Percentiles rank a stretch among this genome's conserved stretches.
Evolutionary conservation across 23 red algal species (phyloP).

Genomic region (Gracilaria domingensis): DNA sequence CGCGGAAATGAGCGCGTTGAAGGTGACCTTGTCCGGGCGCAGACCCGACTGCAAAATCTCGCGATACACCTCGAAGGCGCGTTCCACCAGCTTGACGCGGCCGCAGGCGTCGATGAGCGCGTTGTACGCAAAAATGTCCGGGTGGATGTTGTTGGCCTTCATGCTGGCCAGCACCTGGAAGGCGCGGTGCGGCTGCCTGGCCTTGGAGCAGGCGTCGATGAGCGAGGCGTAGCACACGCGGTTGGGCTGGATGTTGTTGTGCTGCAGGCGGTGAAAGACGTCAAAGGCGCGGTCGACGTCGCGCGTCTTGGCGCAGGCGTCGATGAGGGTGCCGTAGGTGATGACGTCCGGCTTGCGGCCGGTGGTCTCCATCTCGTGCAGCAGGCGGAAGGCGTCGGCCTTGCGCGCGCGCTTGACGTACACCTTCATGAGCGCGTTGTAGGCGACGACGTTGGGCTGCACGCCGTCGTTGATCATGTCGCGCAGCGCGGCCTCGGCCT

Average conservation of each 20-base stretch:
- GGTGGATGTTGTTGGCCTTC: constrained; percentile 62
- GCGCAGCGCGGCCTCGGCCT: constrained; percentile 76
- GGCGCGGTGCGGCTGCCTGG: constrained; percentile 73
- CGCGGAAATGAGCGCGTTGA: constrained; percentile 97
- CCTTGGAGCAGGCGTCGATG: constrained; percentile 90
- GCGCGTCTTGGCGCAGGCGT: constrained; percentile 87
- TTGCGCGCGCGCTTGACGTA: constrained; percentile 81
- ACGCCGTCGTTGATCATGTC: constrained; percentile 75
- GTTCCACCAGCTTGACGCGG: constrained; percentile 69
- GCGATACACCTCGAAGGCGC: constrained; percentile 75
- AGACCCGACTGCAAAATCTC: constrained; percentile 76
- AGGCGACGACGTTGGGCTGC: constrained; percentile 89
- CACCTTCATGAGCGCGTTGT: constrained; percentile 97
- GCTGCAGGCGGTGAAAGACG: constrained; percentile 77
- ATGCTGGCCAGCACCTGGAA: constrained; percentile 83
- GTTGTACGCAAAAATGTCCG: constrained; percentile 92
- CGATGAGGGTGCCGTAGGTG: constrained; percentile 98
- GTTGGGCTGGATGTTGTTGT: constrained; percentile 78
- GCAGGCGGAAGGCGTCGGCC: constrained; percentile 71
- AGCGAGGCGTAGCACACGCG: constrained; percentile 94
- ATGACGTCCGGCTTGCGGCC: constrained; percentile 90
- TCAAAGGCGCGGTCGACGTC: constrained; percentile 89
- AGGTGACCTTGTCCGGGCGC: constrained; percentile 87
- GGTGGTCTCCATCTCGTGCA: constrained; percentile 78
- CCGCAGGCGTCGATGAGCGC: constrained; percentile 90